Conservation (phyloP, 768 basidiomycete genomes). For the Kwoniella europaea region DNA sequence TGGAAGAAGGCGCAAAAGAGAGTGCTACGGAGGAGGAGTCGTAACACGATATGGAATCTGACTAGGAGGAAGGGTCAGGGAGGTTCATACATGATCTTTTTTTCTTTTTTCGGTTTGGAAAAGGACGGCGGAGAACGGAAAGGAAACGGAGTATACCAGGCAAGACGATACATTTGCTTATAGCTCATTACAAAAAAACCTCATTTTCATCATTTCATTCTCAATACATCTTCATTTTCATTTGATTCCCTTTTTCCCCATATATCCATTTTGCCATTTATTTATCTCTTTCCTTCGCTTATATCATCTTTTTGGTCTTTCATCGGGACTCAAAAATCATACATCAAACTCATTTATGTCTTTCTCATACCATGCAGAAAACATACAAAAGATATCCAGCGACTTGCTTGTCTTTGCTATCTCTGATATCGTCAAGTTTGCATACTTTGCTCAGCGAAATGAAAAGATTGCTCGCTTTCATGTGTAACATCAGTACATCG, state of each 20-base stretch:
- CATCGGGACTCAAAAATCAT: neutral
- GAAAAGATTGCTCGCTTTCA: no score
- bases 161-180: no score
- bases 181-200: neutral
- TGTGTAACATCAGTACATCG: no score
- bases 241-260: neutral
- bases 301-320: neutral
- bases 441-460: no score
- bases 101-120: no score
- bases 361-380: neutral
- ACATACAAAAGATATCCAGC: neutral
- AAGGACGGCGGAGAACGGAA: no score
- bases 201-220: neutral
- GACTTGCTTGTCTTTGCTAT: no score
- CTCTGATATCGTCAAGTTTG: no score
- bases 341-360: neutral
- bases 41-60: neutral
- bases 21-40: neutral
- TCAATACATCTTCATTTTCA: neutral
- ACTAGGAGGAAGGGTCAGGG: no score
- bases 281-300: neutral
- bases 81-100: no score
- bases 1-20: neutral
- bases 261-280: neutral
- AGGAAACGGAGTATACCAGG: no score